These are phyloP conservation scores for Heracleum sosnowskyi DNA, from an alignment of 129 eudicot species.

Conservation along the genomic window DNA sequence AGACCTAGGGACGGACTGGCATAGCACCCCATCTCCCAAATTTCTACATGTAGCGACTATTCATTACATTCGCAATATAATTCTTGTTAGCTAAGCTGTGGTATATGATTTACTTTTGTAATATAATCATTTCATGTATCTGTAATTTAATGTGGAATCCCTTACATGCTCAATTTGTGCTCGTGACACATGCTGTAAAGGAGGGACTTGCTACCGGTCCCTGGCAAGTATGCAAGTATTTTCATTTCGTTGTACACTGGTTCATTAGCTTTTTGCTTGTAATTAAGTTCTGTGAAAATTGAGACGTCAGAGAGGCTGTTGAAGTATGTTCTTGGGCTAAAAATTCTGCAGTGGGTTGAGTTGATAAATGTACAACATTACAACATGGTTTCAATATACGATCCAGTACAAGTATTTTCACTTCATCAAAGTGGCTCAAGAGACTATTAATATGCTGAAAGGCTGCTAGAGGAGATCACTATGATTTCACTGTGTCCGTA, in stretches of 20 bases:
- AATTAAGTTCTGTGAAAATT: conserved; percentile 47
- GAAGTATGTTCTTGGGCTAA: conserved; percentile 22
- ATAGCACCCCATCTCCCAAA: too few species aligned
- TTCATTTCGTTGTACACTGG: conserved; percentile 5
- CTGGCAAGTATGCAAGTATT: conserved; percentile 21
- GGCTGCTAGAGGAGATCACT: too few species aligned
- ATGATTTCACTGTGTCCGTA: too few species aligned
- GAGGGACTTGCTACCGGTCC: conserved; percentile 43
- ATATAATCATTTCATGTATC: too few species aligned
- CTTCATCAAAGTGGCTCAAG: too few species aligned
- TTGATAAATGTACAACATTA: conserved; percentile 6
- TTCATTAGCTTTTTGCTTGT: conserved; percentile 35
- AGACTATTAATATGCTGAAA: too few species aligned
- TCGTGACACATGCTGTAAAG: conserved; percentile 40
- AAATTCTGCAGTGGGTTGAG: conserved; percentile 8
- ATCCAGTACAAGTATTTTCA: too few species aligned
- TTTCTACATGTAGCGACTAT: too few species aligned
- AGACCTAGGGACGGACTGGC: too few species aligned
- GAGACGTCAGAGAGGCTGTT: conserved; percentile 29
- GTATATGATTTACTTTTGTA: neutral
- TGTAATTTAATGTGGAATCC: neutral
- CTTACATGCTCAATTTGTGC: conserved; percentile 48
- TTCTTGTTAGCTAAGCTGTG: too few species aligned
- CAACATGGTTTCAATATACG: too few species aligned
- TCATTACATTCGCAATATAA: too few species aligned